Percentiles rank a stretch among this genome's conserved stretches.
These are phyloP conservation scores for Tulasnella sp. DNA, from an alignment of 768 basidiomycete genomes.

Conservation along the genomic window DNA sequence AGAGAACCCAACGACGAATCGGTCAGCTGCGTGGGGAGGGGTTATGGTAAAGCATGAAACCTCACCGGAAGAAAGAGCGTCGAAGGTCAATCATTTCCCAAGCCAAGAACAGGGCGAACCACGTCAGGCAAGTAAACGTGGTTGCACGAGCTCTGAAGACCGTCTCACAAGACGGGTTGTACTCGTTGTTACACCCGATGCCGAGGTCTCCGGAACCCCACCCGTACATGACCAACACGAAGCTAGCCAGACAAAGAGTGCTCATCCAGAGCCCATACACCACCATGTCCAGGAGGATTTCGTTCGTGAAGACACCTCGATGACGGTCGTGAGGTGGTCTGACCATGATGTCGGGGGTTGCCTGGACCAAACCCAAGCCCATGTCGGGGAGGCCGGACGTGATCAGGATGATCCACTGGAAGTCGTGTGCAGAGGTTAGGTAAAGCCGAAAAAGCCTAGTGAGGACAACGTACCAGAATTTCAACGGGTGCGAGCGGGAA, in stretches of 20 bases:
- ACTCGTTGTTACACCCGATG: slow-evolving; percentile 29
- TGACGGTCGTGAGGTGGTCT: slow-evolving; percentile 35
- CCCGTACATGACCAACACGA: slow-evolving; percentile 33
- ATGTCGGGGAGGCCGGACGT: slow-evolving; percentile 48
- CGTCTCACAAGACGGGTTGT: slow-evolving; percentile 29
- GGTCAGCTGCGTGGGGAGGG: background rate
- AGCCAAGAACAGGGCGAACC: slow-evolving; percentile 25
- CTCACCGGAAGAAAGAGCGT: slow-evolving; percentile 29
- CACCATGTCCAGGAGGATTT: slow-evolving; percentile 32
- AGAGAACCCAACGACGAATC: background rate
- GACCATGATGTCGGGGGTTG: slow-evolving; percentile 45
- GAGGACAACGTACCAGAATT: slow-evolving; percentile 25
- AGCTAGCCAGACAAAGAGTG: slow-evolving; percentile 30
- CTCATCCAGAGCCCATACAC: slow-evolving; percentile 36
- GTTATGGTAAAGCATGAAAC: slow-evolving; percentile 18
- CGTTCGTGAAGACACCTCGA: slow-evolving; percentile 33
- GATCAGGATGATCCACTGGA: slow-evolving; percentile 45
- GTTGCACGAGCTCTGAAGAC: slow-evolving; percentile 36
- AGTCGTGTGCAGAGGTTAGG: background rate
- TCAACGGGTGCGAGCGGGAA: slow-evolving; percentile 51
- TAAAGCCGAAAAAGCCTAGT: background rate
- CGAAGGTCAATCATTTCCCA: slow-evolving; percentile 27
- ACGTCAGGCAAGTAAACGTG: slow-evolving; percentile 30
- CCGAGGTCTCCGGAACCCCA: slow-evolving; percentile 30
- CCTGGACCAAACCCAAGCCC: slow-evolving; percentile 47